These are phyloP conservation scores for Dendrostoma leiphaemia DNA, from an alignment of 2,329 filamentous ascomycete genomes.

Conservation along the genomic window DNA sequence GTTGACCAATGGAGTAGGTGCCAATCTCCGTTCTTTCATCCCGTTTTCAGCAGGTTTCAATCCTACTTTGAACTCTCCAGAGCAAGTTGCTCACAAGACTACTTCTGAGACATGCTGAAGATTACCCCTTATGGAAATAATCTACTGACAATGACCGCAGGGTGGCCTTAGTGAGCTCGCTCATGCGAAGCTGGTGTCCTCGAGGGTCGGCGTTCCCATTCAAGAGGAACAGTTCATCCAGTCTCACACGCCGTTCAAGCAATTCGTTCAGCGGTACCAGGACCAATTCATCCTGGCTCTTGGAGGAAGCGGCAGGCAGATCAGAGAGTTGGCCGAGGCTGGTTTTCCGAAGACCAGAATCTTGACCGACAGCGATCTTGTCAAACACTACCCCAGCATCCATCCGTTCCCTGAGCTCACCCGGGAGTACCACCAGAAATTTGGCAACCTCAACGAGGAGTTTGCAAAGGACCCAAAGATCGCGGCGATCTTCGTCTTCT, in stretches of 20 bases:
- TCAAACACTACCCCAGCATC: conserved; percentile 22
- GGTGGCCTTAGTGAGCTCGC: conserved; percentile 66
- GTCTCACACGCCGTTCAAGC: conserved; percentile 70
- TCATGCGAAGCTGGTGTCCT: conserved; percentile 58
- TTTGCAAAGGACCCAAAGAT: conserved; percentile 42
- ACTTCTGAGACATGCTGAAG: too few species aligned
- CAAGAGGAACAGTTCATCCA: conserved; percentile 56
- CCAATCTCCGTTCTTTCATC: too few species aligned
- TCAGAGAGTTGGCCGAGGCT: conserved; percentile 27
- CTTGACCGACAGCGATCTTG: conserved; percentile 35
- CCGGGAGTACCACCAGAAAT: conserved; percentile 26
- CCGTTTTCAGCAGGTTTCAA: too few species aligned
- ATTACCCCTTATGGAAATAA: too few species aligned
- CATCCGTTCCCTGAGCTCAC: conserved; percentile 38
- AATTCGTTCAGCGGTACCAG: conserved; percentile 47
- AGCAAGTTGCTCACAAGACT: too few species aligned
- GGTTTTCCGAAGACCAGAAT: conserved; percentile 31
- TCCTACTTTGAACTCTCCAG: too few species aligned
- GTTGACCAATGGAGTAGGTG: conserved; percentile 72
- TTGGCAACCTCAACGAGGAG: conserved; percentile 36
- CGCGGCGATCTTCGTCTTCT: conserved; percentile 32
- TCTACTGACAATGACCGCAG: too few species aligned
- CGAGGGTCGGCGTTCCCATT: conserved; percentile 49
- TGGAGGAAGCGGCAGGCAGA: conserved; percentile 42
- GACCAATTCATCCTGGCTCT: conserved; percentile 52